Evolutionary conservation across 2,329 filamentous ascomycete genomes (phyloP), one percentile per base, ranked within the genome.

Genomic region (Epichloe festucae): DNA sequence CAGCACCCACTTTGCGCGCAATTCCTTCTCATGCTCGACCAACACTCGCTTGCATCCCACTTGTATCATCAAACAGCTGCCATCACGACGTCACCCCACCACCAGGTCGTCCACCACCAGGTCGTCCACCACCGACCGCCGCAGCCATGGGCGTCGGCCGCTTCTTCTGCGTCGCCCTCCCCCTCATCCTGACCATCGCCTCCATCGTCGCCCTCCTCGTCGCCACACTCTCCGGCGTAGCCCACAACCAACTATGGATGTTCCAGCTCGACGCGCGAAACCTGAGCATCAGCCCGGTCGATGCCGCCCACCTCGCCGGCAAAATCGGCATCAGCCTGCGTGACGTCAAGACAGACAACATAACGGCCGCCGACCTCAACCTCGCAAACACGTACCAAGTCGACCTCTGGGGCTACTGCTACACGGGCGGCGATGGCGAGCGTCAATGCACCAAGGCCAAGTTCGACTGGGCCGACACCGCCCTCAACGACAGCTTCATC

Each of bases 381-480:
- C 77, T 95, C 53, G 79, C 77, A 61, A 81, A 91, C 64, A 75
- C 82, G 62, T 97, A 96, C 77, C 78, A 86, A 55, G 75, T 97
- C 63, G 81, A 79, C 63, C 76, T 97, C 39, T 95, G 88, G 86
- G 86, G 85, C 65, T 95, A 89, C 77, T 97, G 93, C 78, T 72
- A 74, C 52, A 81, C 77, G 50, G 69, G 75, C 48, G 67, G 73
- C 58, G 76, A 77, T 57, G 58, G 58, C 57, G 73, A 76, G 56
- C 73, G 75, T 56, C 72, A 76, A 59, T 97, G 91, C 78, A 84
- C 82, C 50, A 74, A 81, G 59, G 76, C 82, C 51, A 72, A 84
- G 65, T 82, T 84, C 60, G 74, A 88, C 70, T 98, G 87, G 81
- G 89, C 85, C 60, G 79, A 84, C 67, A 75, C 85, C 60, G 77